phyloP scores from a whole-genome alignment of 805 yeast species.

The Blastobotrys parvus region DNA sequence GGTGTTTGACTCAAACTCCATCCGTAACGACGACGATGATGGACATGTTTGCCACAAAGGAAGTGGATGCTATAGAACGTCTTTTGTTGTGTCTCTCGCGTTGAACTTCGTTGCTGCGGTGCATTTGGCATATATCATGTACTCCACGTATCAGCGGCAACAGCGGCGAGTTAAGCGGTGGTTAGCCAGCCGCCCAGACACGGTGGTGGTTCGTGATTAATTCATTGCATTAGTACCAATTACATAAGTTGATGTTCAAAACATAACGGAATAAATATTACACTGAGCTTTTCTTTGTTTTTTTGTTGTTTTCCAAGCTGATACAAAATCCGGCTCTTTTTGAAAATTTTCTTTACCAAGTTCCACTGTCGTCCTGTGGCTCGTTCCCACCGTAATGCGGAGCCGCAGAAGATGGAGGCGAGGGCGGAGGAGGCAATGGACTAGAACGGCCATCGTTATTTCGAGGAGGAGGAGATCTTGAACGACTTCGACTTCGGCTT shows the following conservation, averaged over 20 bases:
- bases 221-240: too few species aligned
- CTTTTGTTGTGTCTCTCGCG: conserved; percentile 12
- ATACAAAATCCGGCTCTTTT: too few species aligned
- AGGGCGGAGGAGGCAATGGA: conserved; percentile 4
- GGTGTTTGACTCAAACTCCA: conserved; percentile 44
- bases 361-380: background rate
- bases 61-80: conserved; percentile 15
- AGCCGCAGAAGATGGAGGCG: background rate
- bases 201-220: too few species aligned
- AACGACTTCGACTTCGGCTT: conserved; percentile 18
- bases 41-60: conserved; percentile 13
- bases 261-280: too few species aligned
- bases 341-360: too few species aligned
- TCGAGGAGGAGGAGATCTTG: background rate
- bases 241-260: too few species aligned
- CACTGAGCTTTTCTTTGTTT: too few species aligned
- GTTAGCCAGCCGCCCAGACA: too few species aligned
- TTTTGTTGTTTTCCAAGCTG: too few species aligned
- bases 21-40: conserved; percentile 6
- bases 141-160: background rate
- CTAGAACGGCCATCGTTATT: background rate
- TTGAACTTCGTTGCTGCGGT: conserved; percentile 6
- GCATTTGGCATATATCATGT: background rate
- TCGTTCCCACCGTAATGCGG: background rate
- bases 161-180: too few species aligned